These are phyloP conservation scores for Coprinopsis marcescibilis DNA, from an alignment of 768 basidiomycete genomes.

Conservation along the genomic window DNA sequence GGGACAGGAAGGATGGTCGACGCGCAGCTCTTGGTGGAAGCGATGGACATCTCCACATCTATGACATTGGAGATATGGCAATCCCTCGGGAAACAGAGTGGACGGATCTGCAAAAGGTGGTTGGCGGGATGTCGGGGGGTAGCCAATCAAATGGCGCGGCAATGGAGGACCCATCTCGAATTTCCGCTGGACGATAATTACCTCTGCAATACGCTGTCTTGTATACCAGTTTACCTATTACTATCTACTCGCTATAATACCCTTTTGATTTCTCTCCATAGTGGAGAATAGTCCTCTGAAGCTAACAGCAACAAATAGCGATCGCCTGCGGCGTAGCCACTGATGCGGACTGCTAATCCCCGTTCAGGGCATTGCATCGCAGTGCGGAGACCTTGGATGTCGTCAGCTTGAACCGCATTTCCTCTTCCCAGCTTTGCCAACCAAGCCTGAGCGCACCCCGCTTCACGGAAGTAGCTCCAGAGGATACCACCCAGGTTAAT, in stretches of 20 bases:
- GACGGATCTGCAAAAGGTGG: constrained; percentile 85
- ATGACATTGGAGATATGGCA: constrained; percentile 90
- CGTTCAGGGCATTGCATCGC: not conserved
- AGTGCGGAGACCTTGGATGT: not conserved
- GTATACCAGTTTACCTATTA: not conserved
- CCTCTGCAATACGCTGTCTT: not conserved
- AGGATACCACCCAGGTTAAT: not conserved
- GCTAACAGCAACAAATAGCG: not conserved
- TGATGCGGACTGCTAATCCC: no score
- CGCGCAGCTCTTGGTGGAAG: constrained; percentile 87
- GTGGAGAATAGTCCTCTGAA: no score
- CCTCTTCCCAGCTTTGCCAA: not conserved
- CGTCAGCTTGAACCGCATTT: not conserved
- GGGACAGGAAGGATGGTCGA: constrained; percentile 91
- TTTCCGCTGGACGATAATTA: not conserved
- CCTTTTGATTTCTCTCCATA: no score
- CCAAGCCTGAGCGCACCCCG: no score
- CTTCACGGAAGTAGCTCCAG: not conserved
- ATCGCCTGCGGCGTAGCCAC: no score
- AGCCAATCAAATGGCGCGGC: constrained; percentile 39
- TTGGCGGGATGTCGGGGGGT: constrained; percentile 66
- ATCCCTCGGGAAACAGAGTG: constrained; percentile 89
- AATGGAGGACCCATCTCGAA: constrained; percentile 16
- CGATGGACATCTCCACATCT: constrained; percentile 89
- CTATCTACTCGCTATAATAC: no score